Base-by-base conservation (phyloP, 768 basidiomycete species). In the Suillus lakei region DNA sequence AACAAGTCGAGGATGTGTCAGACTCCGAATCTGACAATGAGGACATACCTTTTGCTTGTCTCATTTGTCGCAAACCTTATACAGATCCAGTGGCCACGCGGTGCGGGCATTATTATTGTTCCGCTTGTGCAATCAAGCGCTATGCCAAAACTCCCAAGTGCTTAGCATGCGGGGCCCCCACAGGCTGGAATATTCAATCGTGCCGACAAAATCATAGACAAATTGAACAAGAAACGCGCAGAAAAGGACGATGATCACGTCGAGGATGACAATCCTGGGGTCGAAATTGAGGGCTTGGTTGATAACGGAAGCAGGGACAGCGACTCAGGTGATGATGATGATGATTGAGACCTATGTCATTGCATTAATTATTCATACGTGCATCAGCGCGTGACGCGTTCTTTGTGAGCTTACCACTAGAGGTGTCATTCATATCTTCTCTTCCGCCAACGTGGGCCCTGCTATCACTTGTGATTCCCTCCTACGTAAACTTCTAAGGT, bases 41-140 rank as follows among this genome's bases (percentile, higher is more conserved):
- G 75, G 95, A 96, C 76, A 86, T 99, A 60, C 98, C 98, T 6
- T 99, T 99, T 76, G 97, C 98, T n/a, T 99, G 98, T 79, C 85
- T 98, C 71, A 91, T 99, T 69, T 98, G 98, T 78, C 89, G 97
- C 64, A 91, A 98, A 72, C 91, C 89, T 61, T 99, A 96, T 79
- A 96, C 91, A 15, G 95, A 98, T 71, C 97, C 98, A 21, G 87
- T 99, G 66, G 95, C 95, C 58, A 99, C 98, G 46, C 91, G 94
- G 61, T 99, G 98, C 78, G 94, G 92, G 4, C 98, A 99, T 77
- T 98, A 97, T 80, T 99, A 94, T 77, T 97, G 96, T 78, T 93
- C 92, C 58, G 85, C 91, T 50, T 99, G 98, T 76, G 98, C 98
- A 32, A 95, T 99, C 80, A 94, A 95, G 77, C 87, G 98, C 60